Conservation (phyloP, 108 stramenopile genomes). For the Cyclostephanos invisitatus region DNA sequence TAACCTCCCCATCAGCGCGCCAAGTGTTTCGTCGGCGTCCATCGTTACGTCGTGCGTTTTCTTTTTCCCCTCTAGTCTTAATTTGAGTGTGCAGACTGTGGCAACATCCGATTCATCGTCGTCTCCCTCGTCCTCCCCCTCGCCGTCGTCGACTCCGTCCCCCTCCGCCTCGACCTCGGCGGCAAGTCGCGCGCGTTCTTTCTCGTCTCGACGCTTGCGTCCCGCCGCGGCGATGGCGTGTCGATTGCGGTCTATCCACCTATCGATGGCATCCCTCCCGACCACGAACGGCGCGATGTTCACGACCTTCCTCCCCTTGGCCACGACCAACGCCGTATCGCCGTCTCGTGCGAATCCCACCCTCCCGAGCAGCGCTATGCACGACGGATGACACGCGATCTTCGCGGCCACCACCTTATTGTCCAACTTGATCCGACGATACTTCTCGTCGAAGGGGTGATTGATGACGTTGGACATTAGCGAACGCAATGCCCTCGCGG, state of each 20-base stretch:
- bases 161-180: slow-evolving; percentile 47
- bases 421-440: slow-evolving; percentile 71
- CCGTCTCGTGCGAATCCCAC: slow-evolving; percentile 65
- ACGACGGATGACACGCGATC: slow-evolving; percentile 53
- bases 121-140: slow-evolving; percentile 46
- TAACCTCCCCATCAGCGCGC: slow-evolving; percentile 47
- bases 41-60: slow-evolving; percentile 63
- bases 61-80: slow-evolving; percentile 74
- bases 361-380: slow-evolving; percentile 63
- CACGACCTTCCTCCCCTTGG: slow-evolving; percentile 67
- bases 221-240: slow-evolving; percentile 69
- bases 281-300: slow-evolving; percentile 76
- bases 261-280: slow-evolving; percentile 78
- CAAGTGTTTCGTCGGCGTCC: slow-evolving; percentile 60
- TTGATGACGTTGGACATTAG: slow-evolving; percentile 72
- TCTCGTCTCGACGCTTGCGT: slow-evolving; percentile 70
- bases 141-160: slow-evolving; percentile 34
- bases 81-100: slow-evolving; percentile 44
- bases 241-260: slow-evolving; percentile 79
- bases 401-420: slow-evolving; percentile 72
- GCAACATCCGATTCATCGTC: slow-evolving; percentile 44
- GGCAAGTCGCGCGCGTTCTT: slow-evolving; percentile 49
- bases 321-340: slow-evolving; percentile 46
- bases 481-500: slow-evolving; percentile 68
- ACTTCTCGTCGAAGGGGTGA: slow-evolving; percentile 74